Percentiles rank a stretch among this genome's conserved stretches.
Conservation (phyloP, 306 rosid species). For the Acacia melanoxylon region DNA sequence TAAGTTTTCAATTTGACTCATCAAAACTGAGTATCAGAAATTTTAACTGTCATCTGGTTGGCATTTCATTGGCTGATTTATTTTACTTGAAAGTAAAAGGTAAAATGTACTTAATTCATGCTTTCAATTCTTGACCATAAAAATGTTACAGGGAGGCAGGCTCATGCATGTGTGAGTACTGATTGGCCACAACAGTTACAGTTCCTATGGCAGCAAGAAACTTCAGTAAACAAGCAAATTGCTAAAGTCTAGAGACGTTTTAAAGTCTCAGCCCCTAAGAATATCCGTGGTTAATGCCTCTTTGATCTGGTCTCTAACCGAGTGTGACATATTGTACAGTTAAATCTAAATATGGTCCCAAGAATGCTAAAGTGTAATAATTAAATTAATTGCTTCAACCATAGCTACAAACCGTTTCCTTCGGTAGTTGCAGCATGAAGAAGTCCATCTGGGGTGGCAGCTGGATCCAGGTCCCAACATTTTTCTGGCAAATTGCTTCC, state of each 20-base stretch:
- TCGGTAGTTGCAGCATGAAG: slow-evolving; percentile 48
- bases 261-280: slow-evolving; percentile 42
- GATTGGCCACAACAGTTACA: background rate
- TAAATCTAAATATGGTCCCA: slow-evolving; percentile 53
- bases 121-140: background rate
- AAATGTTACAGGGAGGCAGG: background rate
- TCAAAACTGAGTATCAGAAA: background rate
- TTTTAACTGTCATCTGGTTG: background rate
- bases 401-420: slow-evolving; percentile 21
- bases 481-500: slow-evolving; percentile 46
- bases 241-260: slow-evolving; percentile 35
- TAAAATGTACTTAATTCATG: background rate
- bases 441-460: slow-evolving; percentile 73
- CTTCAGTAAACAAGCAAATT: slow-evolving; percentile 37
- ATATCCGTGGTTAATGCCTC: slow-evolving; percentile 41
- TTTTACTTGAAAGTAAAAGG: background rate
- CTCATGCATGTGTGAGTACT: background rate
- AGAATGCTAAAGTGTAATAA: slow-evolving; percentile 41
- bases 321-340: slow-evolving; percentile 60
- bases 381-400: slow-evolving; percentile 20
- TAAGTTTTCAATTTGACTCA: background rate
- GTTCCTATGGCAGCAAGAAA: background rate
- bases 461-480: slow-evolving; percentile 76
- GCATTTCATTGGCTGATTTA: background rate
- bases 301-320: slow-evolving; percentile 55